Percentiles rank a stretch among this genome's conserved stretches.
These are phyloP conservation scores for Cryptococcus sp. DNA, from an alignment of 1,284 basidiomycete genomes.

Conservation along the genomic window DNA sequence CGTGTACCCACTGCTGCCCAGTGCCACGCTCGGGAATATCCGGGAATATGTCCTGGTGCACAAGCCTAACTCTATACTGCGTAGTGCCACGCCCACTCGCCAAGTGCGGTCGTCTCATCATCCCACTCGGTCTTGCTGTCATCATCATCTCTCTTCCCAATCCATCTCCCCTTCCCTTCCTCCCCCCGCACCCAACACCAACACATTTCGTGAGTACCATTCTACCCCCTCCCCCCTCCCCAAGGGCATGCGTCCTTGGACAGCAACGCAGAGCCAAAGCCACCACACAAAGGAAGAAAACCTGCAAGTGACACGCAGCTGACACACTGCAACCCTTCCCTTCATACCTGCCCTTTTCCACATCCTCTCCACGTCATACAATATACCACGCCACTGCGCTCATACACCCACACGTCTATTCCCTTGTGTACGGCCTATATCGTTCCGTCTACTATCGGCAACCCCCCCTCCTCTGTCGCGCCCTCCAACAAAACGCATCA, in stretches of 20 bases:
- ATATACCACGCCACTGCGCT: too few relatives aligned
- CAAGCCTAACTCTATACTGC: neutral
- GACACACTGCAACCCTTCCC: neutral
- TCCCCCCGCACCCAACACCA: neutral
- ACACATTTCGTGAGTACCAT: too few relatives aligned
- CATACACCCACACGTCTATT: neutral
- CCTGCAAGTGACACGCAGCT: neutral
- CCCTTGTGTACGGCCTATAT: neutral
- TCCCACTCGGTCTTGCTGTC: neutral
- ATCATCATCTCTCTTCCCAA: slow-evolving; percentile 1
- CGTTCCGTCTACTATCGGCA: neutral
- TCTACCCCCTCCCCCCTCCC: neutral
- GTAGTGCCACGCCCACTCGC: neutral
- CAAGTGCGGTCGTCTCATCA: neutral
- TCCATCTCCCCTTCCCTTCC: slow-evolving; percentile 4
- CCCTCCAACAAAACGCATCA: neutral
- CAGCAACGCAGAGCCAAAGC: neutral
- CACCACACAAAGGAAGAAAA: neutral
- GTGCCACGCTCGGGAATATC: slow-evolving; percentile 21
- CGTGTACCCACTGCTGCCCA: slow-evolving; percentile 1
- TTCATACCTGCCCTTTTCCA: neutral
- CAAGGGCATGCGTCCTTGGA: neutral
- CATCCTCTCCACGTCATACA: too few relatives aligned
- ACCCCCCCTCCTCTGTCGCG: neutral
- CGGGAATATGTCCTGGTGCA: slow-evolving; percentile 3